Conservation (phyloP, 2,329 filamentous ascomycete species). For the Aureobasidium melanogenum region DNA sequence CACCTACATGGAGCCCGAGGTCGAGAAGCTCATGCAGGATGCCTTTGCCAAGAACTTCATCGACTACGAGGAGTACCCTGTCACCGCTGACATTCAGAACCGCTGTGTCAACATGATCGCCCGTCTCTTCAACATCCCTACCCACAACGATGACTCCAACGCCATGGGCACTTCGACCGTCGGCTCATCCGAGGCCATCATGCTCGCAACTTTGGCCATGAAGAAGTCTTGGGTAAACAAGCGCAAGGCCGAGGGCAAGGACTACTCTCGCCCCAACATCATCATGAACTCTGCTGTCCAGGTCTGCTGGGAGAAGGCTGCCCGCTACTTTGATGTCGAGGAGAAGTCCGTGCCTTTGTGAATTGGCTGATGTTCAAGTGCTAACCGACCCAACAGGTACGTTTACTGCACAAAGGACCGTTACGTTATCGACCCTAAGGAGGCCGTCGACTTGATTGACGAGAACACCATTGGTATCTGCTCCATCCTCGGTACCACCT, state of each 20-base stretch:
- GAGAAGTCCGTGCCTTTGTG: slow-evolving; percentile 47
- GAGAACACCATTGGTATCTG: slow-evolving; percentile 85
- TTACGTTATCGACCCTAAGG: slow-evolving; percentile 55
- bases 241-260: slow-evolving; percentile 73
- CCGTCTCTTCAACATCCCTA: slow-evolving; percentile 74
- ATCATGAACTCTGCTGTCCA: slow-evolving; percentile 95
- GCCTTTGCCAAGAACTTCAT: slow-evolving; percentile 88
- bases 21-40: slow-evolving; percentile 90
- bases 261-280: slow-evolving; percentile 74
- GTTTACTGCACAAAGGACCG: slow-evolving; percentile 49
- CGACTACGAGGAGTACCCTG: slow-evolving; percentile 36
- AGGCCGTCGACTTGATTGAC: slow-evolving; percentile 53
- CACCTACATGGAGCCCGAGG: slow-evolving; percentile 96
- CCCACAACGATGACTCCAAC: slow-evolving; percentile 44
- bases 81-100: slow-evolving; percentile 58
- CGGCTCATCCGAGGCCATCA: slow-evolving; percentile 82
- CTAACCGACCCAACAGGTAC: slow-evolving; percentile 29
- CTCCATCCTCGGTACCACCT: slow-evolving; percentile 82
- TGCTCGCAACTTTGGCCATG: slow-evolving; percentile 79
- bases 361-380: too few relatives aligned
- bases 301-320: slow-evolving; percentile 88
- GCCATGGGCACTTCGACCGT: slow-evolving; percentile 82
- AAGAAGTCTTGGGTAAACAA: slow-evolving; percentile 90
- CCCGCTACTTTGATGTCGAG: slow-evolving; percentile 60
- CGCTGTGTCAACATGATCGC: slow-evolving; percentile 71